A percentile compares a stretch with the other conserved stretches of the same genome.
Conservation (phyloP, 495 filamentous ascomycete species). For the Podospora fimiseda region DNA sequence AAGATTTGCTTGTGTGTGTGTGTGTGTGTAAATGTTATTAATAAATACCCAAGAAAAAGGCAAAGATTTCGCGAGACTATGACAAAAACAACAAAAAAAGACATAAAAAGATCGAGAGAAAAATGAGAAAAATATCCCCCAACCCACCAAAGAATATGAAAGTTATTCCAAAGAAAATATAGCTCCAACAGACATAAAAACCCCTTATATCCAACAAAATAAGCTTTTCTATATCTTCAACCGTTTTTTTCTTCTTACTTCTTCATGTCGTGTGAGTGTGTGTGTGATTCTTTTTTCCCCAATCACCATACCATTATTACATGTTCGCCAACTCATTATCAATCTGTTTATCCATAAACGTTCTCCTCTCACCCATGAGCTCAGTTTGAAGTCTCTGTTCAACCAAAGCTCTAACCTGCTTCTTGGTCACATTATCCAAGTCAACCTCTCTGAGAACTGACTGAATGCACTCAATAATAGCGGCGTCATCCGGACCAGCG, state of each 20-base stretch:
- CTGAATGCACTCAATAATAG: constrained; percentile 78
- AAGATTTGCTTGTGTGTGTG: too few species aligned
- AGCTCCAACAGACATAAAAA: too few species aligned
- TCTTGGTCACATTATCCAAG: constrained; percentile 94
- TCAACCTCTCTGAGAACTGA: constrained; percentile 82
- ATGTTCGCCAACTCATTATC: constrained; percentile 91
- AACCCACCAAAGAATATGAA: too few species aligned
- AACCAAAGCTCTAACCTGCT: constrained; percentile 86
- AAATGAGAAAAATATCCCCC: neutral
- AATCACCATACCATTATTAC: constrained; percentile 49
- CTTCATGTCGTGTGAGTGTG: neutral
- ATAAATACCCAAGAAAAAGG: neutral
- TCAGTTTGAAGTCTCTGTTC: constrained; percentile 90
- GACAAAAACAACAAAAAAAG: neutral
- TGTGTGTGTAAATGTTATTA: neutral
- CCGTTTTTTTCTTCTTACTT: neutral
- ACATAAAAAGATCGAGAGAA: neutral
- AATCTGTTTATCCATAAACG: constrained; percentile 85
- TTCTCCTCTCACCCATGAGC: constrained; percentile 69
- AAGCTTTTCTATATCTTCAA: too few species aligned
- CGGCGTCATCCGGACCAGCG: constrained; percentile 63
- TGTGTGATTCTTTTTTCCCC: neutral
- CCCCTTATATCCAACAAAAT: too few species aligned
- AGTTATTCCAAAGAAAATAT: too few species aligned
- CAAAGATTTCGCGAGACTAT: neutral